phyloP scores from a whole-genome alignment of 78 protist genomes.

The Ministeria vibrans region DNA sequence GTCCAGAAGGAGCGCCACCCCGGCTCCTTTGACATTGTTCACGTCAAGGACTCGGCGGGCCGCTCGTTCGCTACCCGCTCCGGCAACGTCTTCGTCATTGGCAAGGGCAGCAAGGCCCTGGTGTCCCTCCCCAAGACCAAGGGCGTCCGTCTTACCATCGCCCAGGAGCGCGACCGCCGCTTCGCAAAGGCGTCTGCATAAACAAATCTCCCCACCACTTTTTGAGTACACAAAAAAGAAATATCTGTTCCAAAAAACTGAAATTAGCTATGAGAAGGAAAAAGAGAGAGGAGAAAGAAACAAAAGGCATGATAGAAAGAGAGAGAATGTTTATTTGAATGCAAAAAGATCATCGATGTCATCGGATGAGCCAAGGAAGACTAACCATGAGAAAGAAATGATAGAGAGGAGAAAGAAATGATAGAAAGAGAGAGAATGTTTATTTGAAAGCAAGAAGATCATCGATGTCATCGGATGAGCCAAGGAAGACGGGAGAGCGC shows the following conservation, averaged over 20 bases:
- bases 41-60: constrained; percentile 87
- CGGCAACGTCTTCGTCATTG: constrained; percentile 95
- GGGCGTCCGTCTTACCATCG: constrained; percentile 78
- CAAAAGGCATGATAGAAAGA: too few species aligned
- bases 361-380: constrained; percentile 29
- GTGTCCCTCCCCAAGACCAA: constrained; percentile 90
- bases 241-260: too few species aligned
- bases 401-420: too few species aligned
- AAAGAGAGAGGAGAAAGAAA: too few species aligned
- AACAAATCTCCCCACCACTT: neutral
- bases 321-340: too few species aligned
- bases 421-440: too few species aligned
- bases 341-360: constrained; percentile 35
- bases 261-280: too few species aligned
- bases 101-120: constrained; percentile 73
- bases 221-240: too few species aligned
- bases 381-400: too few species aligned
- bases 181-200: constrained; percentile 10
- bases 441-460: too few species aligned
- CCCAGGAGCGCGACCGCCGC: constrained; percentile 79
- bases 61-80: constrained; percentile 95
- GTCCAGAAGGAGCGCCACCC: constrained; percentile 77
- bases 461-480: constrained; percentile 32
- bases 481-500: constrained; percentile 44
- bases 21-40: constrained; percentile 96